Percentiles rank a stretch among this genome's conserved stretches.
Evolutionary conservation across 1,139 yeast species (phyloP).

Genomic region (Geotrichum carabidarum): DNA sequence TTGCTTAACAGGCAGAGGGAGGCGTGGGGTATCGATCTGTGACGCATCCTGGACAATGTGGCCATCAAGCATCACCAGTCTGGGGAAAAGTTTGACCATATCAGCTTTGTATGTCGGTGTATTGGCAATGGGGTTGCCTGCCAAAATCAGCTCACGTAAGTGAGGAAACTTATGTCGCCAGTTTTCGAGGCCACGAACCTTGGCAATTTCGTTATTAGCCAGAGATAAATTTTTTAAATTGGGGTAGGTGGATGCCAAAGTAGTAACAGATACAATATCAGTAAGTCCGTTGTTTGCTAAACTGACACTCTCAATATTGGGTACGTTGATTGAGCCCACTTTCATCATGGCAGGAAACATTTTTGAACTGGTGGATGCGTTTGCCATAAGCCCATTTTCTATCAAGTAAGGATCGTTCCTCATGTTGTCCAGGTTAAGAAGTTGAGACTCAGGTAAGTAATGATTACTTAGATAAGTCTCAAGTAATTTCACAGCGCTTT

Average conservation of each 20-base stretch:
- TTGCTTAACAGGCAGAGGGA: conserved; percentile 47
- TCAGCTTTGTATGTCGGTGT: conserved; percentile 54
- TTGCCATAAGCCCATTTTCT: conserved; percentile 61
- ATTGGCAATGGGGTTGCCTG: conserved; percentile 69
- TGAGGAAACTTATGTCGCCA: conserved; percentile 74
- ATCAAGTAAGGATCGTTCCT: conserved; percentile 59
- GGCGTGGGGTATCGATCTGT: conserved; percentile 45
- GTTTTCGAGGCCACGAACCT: conserved; percentile 56
- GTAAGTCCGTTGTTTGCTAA: conserved; percentile 63
- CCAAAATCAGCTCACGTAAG: conserved; percentile 68
- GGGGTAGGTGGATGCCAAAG: conserved; percentile 74
- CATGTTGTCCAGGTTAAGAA: conserved; percentile 68
- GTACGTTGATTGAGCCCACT: conserved; percentile 54
- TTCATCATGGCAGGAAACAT: conserved; percentile 91
- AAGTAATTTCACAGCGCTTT: conserved; percentile 52
- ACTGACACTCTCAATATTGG: conserved; percentile 65
- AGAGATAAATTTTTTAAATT: conserved; percentile 69
- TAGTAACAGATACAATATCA: conserved; percentile 58
- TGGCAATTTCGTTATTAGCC: conserved; percentile 63
- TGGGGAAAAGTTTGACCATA: conserved; percentile 67
- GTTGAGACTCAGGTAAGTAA: conserved; percentile 57
- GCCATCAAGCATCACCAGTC: conserved; percentile 74
- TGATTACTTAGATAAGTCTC: conserved; percentile 58
- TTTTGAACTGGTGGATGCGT: conserved; percentile 58
- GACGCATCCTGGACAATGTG: conserved; percentile 68